Base-by-base conservation (phyloP, 2,329 filamentous ascomycete species). In the Xylariaceae sp. region DNA sequence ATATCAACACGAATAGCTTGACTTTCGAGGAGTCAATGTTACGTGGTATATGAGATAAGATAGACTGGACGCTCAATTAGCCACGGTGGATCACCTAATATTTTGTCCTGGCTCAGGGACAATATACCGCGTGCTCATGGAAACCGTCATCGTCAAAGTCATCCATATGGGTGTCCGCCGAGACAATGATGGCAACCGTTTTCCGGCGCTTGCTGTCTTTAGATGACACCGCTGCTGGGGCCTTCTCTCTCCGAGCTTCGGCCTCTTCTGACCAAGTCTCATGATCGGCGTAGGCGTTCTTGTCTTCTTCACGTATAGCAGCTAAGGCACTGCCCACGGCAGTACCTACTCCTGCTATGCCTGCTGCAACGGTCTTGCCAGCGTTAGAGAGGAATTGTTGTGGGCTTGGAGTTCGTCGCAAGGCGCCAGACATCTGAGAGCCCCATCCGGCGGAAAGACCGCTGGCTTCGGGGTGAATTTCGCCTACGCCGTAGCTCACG, bases 181-280 rank as follows among this genome's bases (percentile, higher is more conserved):
- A 94, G 11, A 96, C 81, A 12, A 96, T 85, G 54, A 97, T 79
- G 7, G 83, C 89, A n/a, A 96, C 87, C 0, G 82, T 89, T 71
- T 83, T 93, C 56, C 80, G 79, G 54, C 73, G 76, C 56, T 71
- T 79, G 38, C 61, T 60, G 22, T 26, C 22, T 47, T 43, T 63
- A 44, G 49, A 34, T 29, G 68, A 52, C 33, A 63, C 39, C 46
- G 45, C 41, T 28, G 68, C 51, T 28, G 63, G 43, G 44, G 59
- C 51, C 40, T 68, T 69, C 41, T 74, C 69, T 52, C 69, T 69
- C 57, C 85, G 80, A 37, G 85, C 76, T 54, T 87, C 84, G 17
- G 85, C 87, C 67, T 96, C 90, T 63, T 96, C 89, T 12, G 85
- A 89, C 91, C 91, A 96, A 39, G 88, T 82, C 61, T 88, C 86